Evolutionary conservation across 1,284 basidiomycete species (phyloP), one percentile per base, ranked within the genome.

Genomic region (Trichosporon coremiiforme): DNA sequence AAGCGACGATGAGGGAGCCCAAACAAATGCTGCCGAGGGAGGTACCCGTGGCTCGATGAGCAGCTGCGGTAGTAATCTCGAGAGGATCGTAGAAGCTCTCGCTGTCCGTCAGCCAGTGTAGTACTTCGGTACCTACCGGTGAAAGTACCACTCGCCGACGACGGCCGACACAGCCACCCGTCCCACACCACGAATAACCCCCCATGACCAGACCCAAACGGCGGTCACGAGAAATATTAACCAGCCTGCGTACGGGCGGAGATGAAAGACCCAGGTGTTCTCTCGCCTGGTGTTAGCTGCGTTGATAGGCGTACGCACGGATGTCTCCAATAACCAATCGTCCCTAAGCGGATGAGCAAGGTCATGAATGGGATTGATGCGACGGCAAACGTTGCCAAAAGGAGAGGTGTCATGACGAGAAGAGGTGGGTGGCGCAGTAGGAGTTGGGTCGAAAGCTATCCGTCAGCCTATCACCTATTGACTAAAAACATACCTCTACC

Each of bases 121-220:
- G 62, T 64, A 10, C 3, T 1, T 67, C 38, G 4, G n/a, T 31
- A 41, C 88, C 79, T 79, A 92, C 90, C 92, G 88, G 63, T 91
- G 87, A 78, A 94, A 96, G 80, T 96, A 97, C 94, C 94, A 98
- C 53, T 91, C 90, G 0, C 93, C 95, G 47, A 98, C 88, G 1
- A 95, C 92, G 31, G 89, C 91, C 0, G 93, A 90, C 63, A 90
- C 89, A 0, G 90, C 89, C 53, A 91, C 92, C 5, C 93, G 86
- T 66, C 94, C 84, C 0, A 94, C 81, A 0, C 95, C 94, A 36
- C 94, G 87, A 15, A 92, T 89, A 2, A 97, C 90, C 17, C 90
- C 91, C 92, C 94, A 95, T 10, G 88, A 91, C 94, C 94, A 98
- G 1, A 95, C 82, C 92, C 94, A 96, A 0, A 92, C 85, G 0